Conservation (phyloP, 2,329 filamentous ascomycete species). For the Blastomyces percursus region DNA sequence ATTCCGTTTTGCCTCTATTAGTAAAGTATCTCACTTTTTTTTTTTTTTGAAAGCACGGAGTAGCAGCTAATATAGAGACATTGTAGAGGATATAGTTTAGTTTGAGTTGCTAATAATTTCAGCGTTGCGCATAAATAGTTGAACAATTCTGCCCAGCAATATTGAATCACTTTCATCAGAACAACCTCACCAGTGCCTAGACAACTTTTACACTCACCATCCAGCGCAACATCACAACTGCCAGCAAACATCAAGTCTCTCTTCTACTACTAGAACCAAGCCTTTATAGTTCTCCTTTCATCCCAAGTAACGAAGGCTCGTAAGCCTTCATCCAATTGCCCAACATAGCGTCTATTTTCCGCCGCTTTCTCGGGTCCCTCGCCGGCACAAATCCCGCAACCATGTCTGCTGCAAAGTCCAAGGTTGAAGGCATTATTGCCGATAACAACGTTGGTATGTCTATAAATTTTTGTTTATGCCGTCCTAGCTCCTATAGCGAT, state of each 20-base stretch:
- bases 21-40: background rate
- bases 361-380: constrained; percentile 56
- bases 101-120: background rate
- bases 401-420: constrained; percentile 74
- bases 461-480: background rate
- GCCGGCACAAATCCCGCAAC: constrained; percentile 48
- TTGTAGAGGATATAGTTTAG: background rate
- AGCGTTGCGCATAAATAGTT: background rate
- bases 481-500: background rate
- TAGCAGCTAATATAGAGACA: background rate
- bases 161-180: background rate
- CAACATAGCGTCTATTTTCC: constrained; percentile 58
- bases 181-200: background rate
- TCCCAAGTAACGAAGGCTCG: background rate
- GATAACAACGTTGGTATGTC: constrained; percentile 70
- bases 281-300: background rate
- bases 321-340: constrained; percentile 16
- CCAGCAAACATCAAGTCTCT: background rate
- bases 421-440: constrained; percentile 77
- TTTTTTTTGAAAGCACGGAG: background rate
- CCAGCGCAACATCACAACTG: background rate
- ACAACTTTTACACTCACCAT: background rate
- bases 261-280: background rate
- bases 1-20: background rate
- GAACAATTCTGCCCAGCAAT: background rate